phyloP scores from a whole-genome alignment of 1,284 basidiomycete species.

The Sphagnurus paluster region DNA sequence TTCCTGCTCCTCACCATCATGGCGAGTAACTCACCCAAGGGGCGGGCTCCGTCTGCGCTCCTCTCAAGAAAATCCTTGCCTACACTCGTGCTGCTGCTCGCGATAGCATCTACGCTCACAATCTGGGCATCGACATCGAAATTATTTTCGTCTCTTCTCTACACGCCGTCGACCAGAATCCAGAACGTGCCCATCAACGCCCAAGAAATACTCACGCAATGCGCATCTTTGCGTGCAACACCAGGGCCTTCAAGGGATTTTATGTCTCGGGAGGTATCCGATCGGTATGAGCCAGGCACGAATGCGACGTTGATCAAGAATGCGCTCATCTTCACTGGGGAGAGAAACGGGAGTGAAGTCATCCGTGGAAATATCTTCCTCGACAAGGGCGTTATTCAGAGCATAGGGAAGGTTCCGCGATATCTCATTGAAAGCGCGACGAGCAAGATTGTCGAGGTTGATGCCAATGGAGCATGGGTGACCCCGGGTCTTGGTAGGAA shows the following conservation, averaged over 20 bases:
- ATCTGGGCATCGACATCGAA: conserved; percentile 15
- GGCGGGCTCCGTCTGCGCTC: background rate
- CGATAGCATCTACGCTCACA: conserved; percentile 13
- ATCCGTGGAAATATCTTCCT: conserved; percentile 61
- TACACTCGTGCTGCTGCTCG: conserved; percentile 14
- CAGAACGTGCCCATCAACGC: conserved; percentile 22
- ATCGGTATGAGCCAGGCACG: conserved; percentile 71
- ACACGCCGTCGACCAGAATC: background rate
- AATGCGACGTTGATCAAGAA: conserved; percentile 72
- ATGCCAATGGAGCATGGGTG: conserved; percentile 65
- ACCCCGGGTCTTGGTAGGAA: conserved; percentile 62
- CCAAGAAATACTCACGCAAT: conserved; percentile 38
- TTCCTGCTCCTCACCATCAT: conserved; percentile 21
- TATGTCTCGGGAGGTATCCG: conserved; percentile 56
- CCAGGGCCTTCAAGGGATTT: conserved; percentile 56
- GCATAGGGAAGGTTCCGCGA: conserved; percentile 52
- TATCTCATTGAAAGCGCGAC: conserved; percentile 33
- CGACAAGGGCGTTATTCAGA: conserved; percentile 58
- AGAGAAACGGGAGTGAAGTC: conserved; percentile 62
- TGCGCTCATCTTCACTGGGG: conserved; percentile 80
- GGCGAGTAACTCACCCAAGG: conserved; percentile 17
- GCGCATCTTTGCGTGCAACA: conserved; percentile 40
- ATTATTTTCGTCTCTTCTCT: conserved; percentile 4
- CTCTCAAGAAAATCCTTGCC: conserved; percentile 8
- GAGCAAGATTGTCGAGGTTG: conserved; percentile 49